phyloP scores from a whole-genome alignment of 345 rosid species.

The Abelmoschus esculentus region DNA sequence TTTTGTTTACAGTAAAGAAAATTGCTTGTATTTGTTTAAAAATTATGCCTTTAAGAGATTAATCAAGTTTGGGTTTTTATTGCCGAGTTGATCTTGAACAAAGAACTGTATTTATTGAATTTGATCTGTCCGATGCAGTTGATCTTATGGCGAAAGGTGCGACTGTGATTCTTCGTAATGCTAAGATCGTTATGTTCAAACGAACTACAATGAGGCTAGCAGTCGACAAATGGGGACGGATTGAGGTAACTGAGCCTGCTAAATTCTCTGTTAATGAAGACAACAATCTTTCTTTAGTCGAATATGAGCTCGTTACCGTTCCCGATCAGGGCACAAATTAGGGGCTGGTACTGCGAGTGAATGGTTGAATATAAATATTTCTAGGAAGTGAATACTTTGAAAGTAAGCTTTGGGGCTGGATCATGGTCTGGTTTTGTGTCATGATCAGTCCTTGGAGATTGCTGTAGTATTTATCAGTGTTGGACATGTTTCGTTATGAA shows the following conservation, averaged over 20 bases:
- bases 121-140: slow-evolving; percentile 30
- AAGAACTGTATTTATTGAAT: too few species aligned
- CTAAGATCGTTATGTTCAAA: slow-evolving; percentile 96
- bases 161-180: slow-evolving; percentile 72
- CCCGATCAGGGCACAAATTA: slow-evolving; percentile 28
- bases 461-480: neutral
- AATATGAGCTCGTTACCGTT: slow-evolving; percentile 79
- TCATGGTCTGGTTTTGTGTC: neutral
- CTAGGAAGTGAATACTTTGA: slow-evolving; percentile 22
- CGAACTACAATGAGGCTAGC: slow-evolving; percentile 94
- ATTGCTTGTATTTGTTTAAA: neutral
- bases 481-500: neutral
- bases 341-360: neutral
- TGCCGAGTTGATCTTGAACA: neutral
- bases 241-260: slow-evolving; percentile 71
- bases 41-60: too few species aligned
- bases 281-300: slow-evolving; percentile 81
- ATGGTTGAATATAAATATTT: neutral
- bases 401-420: slow-evolving; percentile 12
- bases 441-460: neutral
- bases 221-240: slow-evolving; percentile 93
- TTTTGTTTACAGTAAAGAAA: neutral
- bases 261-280: slow-evolving; percentile 49
- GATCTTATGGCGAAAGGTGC: slow-evolving; percentile 59
- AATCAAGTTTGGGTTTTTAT: too few species aligned